Evolutionary conservation across 2,329 filamentous ascomycete genomes (phyloP).

Genomic region (Aspergillus bombycis): DNA sequence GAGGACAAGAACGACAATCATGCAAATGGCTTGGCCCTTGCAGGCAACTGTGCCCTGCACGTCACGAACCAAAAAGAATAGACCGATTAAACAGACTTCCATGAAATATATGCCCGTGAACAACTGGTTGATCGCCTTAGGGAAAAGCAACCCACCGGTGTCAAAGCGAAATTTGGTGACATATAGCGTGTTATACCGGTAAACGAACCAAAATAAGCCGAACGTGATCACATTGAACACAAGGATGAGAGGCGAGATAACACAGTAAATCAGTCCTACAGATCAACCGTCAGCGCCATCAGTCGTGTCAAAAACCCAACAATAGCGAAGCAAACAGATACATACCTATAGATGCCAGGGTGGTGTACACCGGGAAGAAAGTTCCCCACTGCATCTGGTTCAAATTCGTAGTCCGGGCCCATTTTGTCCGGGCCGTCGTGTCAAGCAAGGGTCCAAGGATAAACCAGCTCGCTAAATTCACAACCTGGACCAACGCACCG

Average conservation of each 20-base stretch:
- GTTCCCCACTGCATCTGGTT: constrained; percentile 83
- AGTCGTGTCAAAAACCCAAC: neutral
- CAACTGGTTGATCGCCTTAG: constrained; percentile 89
- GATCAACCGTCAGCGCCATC: constrained; percentile 11
- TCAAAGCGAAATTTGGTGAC: constrained; percentile 88
- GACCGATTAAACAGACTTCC: constrained; percentile 84
- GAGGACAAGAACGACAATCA: constrained; percentile 73
- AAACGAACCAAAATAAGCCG: constrained; percentile 86
- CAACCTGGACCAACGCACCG: constrained; percentile 81
- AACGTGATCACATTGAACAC: constrained; percentile 95
- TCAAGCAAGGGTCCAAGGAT: constrained; percentile 79
- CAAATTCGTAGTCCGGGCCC: constrained; percentile 78
- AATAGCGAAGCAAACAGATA: constrained; percentile 5
- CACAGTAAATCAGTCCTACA: constrained; percentile 74
- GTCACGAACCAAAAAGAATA: constrained; percentile 79
- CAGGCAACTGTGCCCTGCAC: constrained; percentile 60
- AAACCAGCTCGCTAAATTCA: constrained; percentile 79
- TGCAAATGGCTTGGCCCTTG: constrained; percentile 76
- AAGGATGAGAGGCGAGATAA: constrained; percentile 87
- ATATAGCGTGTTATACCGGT: constrained; percentile 96
- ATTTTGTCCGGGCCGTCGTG: constrained; percentile 80
- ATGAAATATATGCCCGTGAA: constrained; percentile 95
- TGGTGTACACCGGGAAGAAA: constrained; percentile 95
- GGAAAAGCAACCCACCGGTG: constrained; percentile 90
- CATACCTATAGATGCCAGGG: constrained; percentile 85